These are phyloP conservation scores for Cladosporium sp. DNA, from an alignment of 2,329 filamentous ascomycete genomes.

Conservation along the genomic window DNA sequence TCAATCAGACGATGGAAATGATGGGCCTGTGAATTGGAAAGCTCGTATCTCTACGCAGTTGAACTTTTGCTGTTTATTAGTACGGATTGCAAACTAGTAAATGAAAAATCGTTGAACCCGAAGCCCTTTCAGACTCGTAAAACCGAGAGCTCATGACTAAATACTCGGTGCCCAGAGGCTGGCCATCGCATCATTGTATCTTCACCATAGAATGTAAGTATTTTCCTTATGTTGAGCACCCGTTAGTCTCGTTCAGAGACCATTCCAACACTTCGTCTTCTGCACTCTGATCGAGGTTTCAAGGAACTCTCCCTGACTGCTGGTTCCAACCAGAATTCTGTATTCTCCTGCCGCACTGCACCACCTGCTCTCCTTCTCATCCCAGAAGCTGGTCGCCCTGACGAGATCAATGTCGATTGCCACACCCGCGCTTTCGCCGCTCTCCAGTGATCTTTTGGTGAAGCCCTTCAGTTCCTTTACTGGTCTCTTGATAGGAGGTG, in stretches of 20 bases:
- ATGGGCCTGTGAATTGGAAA: neutral
- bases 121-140: too few relatives aligned
- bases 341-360: constrained; percentile 63
- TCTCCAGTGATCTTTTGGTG: constrained; percentile 57
- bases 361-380: constrained; percentile 64
- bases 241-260: neutral
- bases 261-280: constrained; percentile 12
- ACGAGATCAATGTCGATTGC: constrained; percentile 50
- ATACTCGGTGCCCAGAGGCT: too few relatives aligned
- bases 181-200: too few relatives aligned
- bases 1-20: neutral
- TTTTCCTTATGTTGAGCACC: too few relatives aligned
- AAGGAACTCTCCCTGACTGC: constrained; percentile 10
- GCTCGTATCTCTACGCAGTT: too few relatives aligned
- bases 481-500: constrained; percentile 59
- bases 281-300: constrained; percentile 2
- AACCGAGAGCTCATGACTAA: too few relatives aligned
- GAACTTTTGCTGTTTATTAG: too few relatives aligned
- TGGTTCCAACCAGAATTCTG: constrained; percentile 51
- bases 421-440: constrained; percentile 56
- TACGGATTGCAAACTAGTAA: too few relatives aligned
- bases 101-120: too few relatives aligned
- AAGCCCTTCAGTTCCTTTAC: constrained; percentile 70
- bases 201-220: neutral
- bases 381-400: constrained; percentile 65